Conservation (phyloP, 306 rosid species). For the Fagus crenata region DNA sequence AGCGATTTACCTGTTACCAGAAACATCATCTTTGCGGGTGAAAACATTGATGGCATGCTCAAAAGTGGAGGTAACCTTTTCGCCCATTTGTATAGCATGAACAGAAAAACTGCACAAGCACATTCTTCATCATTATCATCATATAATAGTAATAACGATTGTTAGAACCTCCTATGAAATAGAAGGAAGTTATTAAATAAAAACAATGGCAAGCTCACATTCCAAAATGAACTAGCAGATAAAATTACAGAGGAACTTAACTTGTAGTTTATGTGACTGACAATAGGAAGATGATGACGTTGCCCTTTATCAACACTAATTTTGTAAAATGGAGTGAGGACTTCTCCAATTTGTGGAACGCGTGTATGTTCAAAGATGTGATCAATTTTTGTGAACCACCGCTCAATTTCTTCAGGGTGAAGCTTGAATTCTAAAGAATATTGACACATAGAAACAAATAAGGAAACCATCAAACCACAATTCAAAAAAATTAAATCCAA, state of each 20-base stretch:
- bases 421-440: constrained; percentile 69
- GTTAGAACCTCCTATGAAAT: constrained; percentile 4
- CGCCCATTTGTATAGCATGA: constrained; percentile 87
- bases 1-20: constrained; percentile 48
- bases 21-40: constrained; percentile 56
- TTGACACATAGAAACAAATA: constrained; percentile 11
- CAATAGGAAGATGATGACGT: constrained; percentile 61
- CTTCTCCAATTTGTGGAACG: constrained; percentile 56
- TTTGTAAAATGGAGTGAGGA: constrained; percentile 57
- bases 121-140: constrained; percentile 20
- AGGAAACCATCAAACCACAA: constrained; percentile 18
- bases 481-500: constrained; percentile 17
- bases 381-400: constrained; percentile 94
- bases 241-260: constrained; percentile 39
- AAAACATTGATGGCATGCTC: constrained; percentile 75
- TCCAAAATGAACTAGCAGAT: constrained; percentile 17
- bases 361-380: constrained; percentile 86
- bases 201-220: constrained; percentile 9
- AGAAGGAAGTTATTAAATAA: constrained; percentile 3
- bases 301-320: constrained; percentile 53
- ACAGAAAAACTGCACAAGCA: constrained; percentile 80
- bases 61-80: constrained; percentile 77
- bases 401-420: constrained; percentile 82
- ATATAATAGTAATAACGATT: constrained; percentile 12
- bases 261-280: constrained; percentile 93